A percentile compares a stretch with the other conserved stretches of the same genome.
Evolutionary conservation across 495 filamentous ascomycete species (phyloP).

Genomic region (Pseudomonodictys pantanalensis): DNA sequence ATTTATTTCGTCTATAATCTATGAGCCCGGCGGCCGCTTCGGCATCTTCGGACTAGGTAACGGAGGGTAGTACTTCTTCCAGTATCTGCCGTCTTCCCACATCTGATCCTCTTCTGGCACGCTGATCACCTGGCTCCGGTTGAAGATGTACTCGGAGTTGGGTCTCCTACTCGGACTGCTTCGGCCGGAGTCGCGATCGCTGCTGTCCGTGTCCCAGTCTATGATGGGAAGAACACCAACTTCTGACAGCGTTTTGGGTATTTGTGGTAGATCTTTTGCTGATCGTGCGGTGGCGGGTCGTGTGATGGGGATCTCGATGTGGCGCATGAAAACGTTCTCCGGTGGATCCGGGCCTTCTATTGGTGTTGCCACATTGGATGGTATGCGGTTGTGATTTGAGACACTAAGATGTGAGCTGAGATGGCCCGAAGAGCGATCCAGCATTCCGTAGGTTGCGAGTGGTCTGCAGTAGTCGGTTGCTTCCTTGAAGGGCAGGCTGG

Average conservation of each 20-base stretch:
- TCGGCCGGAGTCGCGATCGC: conserved; percentile 4
- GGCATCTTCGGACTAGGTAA: background rate
- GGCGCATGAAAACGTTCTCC: conserved; percentile 22
- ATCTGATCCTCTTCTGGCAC: conserved; percentile 15
- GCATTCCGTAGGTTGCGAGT: conserved; percentile 26
- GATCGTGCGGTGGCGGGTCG: background rate
- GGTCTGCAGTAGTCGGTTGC: conserved; percentile 19
- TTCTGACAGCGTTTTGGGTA: conserved; percentile 12
- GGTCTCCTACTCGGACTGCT: conserved; percentile 3
- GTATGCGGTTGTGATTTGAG: conserved; percentile 21
- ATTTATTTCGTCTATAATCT: background rate
- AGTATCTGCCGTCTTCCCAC: background rate
- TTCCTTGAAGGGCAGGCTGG: conserved; percentile 8
- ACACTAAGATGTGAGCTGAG: conserved; percentile 22
- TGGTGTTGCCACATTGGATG: conserved; percentile 12
- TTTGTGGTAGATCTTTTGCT: background rate
- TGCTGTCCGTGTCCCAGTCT: conserved; percentile 30
- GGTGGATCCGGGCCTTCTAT: background rate
- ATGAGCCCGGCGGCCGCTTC: background rate
- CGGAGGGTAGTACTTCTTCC: conserved; percentile 7
- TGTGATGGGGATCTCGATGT: conserved; percentile 5
- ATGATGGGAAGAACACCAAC: conserved; percentile 17
- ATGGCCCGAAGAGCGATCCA: conserved; percentile 25
- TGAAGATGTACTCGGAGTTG: conserved; percentile 24
- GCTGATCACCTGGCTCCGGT: conserved; percentile 16